These are phyloP conservation scores for Inga oerstediana DNA, from an alignment of 306 rosid genomes.

Conservation along the genomic window DNA sequence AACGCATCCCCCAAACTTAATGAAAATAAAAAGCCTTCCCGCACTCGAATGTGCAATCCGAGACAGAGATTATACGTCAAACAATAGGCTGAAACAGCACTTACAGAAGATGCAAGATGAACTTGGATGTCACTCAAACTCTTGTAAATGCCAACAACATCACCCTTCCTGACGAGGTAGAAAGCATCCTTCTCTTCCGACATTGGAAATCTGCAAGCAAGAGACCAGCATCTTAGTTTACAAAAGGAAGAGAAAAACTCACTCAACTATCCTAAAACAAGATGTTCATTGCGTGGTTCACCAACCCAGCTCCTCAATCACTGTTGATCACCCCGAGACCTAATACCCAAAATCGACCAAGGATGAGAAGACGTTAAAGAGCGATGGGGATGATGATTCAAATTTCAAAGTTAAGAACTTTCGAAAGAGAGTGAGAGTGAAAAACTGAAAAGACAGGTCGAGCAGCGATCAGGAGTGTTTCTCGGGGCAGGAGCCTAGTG, in stretches of 20 bases:
- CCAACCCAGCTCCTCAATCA: conserved; percentile 22
- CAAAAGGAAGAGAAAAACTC: conserved; percentile 9
- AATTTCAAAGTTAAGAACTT: neutral
- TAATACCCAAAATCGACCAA: neutral
- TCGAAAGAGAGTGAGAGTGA: neutral
- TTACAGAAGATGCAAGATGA: conserved; percentile 58
- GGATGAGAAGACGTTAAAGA: neutral
- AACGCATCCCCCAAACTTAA: neutral
- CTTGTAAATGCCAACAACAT: conserved; percentile 73
- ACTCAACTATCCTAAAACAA: conserved; percentile 13
- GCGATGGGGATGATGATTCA: neutral
- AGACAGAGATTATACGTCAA: conserved; percentile 15
- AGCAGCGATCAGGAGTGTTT: neutral
- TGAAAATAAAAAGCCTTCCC: neutral
- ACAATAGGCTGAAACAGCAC: conserved; percentile 16
- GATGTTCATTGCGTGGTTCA: neutral
- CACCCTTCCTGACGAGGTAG: conserved; percentile 77
- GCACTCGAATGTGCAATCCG: conserved; percentile 20
- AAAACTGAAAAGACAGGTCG: neutral
- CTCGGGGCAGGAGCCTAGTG: neutral
- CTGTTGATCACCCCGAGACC: conserved; percentile 4
- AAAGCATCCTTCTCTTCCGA: conserved; percentile 74
- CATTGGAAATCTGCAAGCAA: conserved; percentile 52
- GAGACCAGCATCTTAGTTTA: neutral
- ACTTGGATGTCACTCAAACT: conserved; percentile 56